Percentiles rank a stretch among this genome's conserved stretches.
These are phyloP conservation scores for Ammopiptanthus mongolicus DNA, from an alignment of 306 rosid genomes.

Conservation along the genomic window DNA sequence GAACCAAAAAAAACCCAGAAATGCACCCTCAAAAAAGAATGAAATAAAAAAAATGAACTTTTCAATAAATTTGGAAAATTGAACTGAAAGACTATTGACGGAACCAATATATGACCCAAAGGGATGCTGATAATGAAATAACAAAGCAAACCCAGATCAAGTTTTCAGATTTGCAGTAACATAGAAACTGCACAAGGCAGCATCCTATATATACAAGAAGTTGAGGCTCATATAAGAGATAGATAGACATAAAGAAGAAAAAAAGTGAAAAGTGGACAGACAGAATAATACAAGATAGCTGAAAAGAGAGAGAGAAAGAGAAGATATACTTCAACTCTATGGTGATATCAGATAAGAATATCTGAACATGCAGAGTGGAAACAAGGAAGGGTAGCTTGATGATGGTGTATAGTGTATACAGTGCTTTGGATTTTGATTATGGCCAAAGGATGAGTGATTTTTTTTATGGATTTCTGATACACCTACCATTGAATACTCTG, in stretches of 20 bases:
- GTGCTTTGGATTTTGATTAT: too few relatives aligned
- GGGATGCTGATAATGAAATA: conserved; percentile 19
- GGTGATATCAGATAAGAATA: conserved; percentile 23
- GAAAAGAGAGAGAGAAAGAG: conserved; percentile 3
- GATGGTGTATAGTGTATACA: too few relatives aligned
- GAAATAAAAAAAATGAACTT: conserved; percentile 1
- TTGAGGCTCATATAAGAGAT: conserved; percentile 10
- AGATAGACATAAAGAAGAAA: conserved; percentile 1
- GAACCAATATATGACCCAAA: conserved; percentile 24
- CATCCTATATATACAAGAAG: conserved; percentile 12
- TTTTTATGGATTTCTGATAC: too few relatives aligned
- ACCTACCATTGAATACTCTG: too few relatives aligned
- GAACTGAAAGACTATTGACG: background rate
- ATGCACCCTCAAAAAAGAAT: background rate
- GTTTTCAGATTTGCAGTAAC: conserved; percentile 16
- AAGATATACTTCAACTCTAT: conserved; percentile 20
- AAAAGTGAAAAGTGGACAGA: background rate
- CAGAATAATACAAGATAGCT: background rate
- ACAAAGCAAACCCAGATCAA: conserved; percentile 22
- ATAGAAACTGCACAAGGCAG: background rate
- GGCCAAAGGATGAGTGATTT: background rate
- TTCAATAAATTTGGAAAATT: background rate
- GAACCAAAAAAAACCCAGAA: background rate
- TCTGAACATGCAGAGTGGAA: background rate
- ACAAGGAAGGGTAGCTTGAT: too few relatives aligned